These are phyloP conservation scores for Musa beccarii DNA, from an alignment of 176 grass and related monocot genomes.

Conservation along the genomic window DNA sequence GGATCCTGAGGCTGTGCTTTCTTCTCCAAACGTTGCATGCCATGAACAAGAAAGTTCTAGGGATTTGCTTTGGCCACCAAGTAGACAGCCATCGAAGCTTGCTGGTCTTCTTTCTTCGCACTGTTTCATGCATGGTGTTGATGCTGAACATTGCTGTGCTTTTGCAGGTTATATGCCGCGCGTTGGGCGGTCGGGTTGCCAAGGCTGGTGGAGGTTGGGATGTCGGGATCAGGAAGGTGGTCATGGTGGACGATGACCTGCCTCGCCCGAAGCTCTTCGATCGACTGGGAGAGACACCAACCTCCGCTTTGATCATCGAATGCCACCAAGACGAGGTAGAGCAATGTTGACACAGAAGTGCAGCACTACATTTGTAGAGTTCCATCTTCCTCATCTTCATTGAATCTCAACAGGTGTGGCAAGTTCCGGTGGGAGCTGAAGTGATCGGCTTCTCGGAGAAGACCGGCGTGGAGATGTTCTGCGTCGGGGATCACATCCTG, in stretches of 20 bases:
- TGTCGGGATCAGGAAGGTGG: slow-evolving; percentile 56
- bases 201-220: slow-evolving; percentile 56
- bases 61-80: slow-evolving; percentile 96
- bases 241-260: slow-evolving; percentile 17
- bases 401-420: slow-evolving; percentile 41
- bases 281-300: slow-evolving; percentile 24
- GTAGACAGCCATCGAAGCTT: slow-evolving; percentile 3
- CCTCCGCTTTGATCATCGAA: slow-evolving; percentile 49
- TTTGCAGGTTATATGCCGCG: slow-evolving; percentile 61
- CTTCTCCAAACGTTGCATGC: slow-evolving; percentile 47
- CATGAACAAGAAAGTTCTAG: slow-evolving; percentile 48
- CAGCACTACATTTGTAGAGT: neutral
- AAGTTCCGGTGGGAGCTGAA: slow-evolving; percentile 55
- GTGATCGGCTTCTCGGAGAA: slow-evolving; percentile 67
- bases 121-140: neutral
- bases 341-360: neutral
- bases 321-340: slow-evolving; percentile 74
- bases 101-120: too few relatives aligned
- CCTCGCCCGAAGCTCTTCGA: slow-evolving; percentile 29
- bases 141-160: neutral
- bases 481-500: slow-evolving; percentile 41
- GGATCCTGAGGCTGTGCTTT: slow-evolving; percentile 55
- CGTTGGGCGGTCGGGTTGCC: slow-evolving; percentile 52
- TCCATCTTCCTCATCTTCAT: neutral
- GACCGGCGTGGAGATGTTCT: slow-evolving; percentile 71